These are phyloP conservation scores for Passalora sequoiae DNA, from an alignment of 2,329 filamentous ascomycete genomes.

Conservation along the genomic window DNA sequence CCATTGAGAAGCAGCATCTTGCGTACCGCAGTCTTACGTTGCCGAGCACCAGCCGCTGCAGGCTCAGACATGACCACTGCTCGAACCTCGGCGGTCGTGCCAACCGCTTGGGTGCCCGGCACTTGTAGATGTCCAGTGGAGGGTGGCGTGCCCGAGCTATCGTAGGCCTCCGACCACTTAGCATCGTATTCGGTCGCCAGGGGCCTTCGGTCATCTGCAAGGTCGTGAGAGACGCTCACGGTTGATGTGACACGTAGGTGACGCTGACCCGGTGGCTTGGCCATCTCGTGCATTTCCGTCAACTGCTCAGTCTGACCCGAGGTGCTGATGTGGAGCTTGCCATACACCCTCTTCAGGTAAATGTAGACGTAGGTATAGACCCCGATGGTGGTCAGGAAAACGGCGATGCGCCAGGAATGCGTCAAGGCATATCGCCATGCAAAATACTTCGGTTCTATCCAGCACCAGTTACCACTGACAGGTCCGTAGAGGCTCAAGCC, in stretches of 20 bases:
- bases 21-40: constrained; percentile 13
- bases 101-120: not conserved
- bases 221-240: not conserved
- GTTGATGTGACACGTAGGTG: not conserved
- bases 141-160: not conserved
- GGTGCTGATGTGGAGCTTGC: not conserved
- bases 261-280: not conserved
- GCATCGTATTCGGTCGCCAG: not conserved
- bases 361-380: constrained; percentile 44
- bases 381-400: constrained; percentile 39
- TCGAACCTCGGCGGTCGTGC: not conserved
- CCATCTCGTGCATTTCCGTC: not conserved
- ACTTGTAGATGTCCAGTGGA: not conserved
- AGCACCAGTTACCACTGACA: constrained; percentile 48
- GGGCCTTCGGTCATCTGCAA: not conserved
- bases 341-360: constrained; percentile 28
- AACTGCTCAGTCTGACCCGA: not conserved
- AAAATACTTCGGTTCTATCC: constrained; percentile 38
- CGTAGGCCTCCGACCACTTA: not conserved
- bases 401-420: constrained; percentile 44
- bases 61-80: not conserved
- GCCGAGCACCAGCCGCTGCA: not conserved
- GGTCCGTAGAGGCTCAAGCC: constrained; percentile 33
- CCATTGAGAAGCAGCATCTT: constrained; percentile 33
- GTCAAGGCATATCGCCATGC: constrained; percentile 44